These are phyloP conservation scores for Myxozyma lipomycoides DNA, from an alignment of 805 yeast genomes.

Conservation along the genomic window DNA sequence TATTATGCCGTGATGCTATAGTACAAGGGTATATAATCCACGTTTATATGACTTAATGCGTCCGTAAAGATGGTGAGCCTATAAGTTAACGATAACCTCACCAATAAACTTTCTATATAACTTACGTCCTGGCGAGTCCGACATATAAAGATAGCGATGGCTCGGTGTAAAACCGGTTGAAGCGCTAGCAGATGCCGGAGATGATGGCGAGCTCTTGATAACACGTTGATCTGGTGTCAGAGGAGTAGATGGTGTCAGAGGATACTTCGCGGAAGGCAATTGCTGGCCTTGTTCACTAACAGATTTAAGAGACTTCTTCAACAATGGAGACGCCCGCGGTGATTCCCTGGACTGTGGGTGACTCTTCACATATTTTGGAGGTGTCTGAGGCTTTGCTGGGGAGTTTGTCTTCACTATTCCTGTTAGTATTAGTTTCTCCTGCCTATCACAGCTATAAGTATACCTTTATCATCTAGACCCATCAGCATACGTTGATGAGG, in stretches of 20 bases:
- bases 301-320: constrained; percentile 20
- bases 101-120: not conserved
- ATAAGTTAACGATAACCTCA: too few relatives aligned
- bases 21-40: not conserved
- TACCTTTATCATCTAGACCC: constrained; percentile 24
- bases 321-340: constrained; percentile 26
- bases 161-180: too few relatives aligned
- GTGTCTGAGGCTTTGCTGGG: constrained; percentile 26
- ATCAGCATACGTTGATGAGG: constrained; percentile 29
- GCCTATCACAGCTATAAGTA: not conserved
- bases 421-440: not conserved
- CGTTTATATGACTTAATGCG: not conserved
- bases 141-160: too few relatives aligned
- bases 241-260: too few relatives aligned
- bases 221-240: too few relatives aligned
- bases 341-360: constrained; percentile 25
- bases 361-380: constrained; percentile 29
- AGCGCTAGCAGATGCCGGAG: too few relatives aligned
- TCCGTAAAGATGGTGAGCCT: constrained; percentile 1
- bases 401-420: constrained; percentile 3
- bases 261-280: too few relatives aligned
- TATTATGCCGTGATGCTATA: not conserved
- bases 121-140: constrained; percentile 23
- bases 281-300: constrained; percentile 3
- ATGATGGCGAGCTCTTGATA: too few relatives aligned